A percentile compares a stretch with the other conserved stretches of the same genome.
These are phyloP conservation scores for Jackrogersella minutella DNA, from an alignment of 495 filamentous ascomycete genomes.

Conservation along the genomic window DNA sequence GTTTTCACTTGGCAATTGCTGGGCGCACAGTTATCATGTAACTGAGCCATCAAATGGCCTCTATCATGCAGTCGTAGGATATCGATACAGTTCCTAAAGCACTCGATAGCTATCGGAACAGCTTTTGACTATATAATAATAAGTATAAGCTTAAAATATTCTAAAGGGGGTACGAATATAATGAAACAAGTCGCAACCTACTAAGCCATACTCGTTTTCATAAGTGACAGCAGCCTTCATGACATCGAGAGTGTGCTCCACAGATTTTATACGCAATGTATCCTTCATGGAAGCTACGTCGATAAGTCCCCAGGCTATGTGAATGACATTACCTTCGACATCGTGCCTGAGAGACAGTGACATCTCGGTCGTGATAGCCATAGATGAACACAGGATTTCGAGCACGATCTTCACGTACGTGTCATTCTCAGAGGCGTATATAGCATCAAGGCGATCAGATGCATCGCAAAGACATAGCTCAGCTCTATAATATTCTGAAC, in stretches of 20 bases:
- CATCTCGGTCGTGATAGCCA: slow-evolving; percentile 8
- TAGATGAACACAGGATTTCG: slow-evolving; percentile 37
- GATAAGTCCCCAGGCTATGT: slow-evolving; percentile 36
- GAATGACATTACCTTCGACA: slow-evolving; percentile 22
- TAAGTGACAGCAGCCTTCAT: slow-evolving; percentile 38
- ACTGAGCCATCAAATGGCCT: slow-evolving; percentile 14
- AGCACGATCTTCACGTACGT: slow-evolving; percentile 37
- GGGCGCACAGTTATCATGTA: slow-evolving; percentile 20
- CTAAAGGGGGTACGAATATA: neutral
- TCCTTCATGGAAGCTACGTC: slow-evolving; percentile 22
- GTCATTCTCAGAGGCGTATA: slow-evolving; percentile 20
- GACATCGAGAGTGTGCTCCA: slow-evolving; percentile 32
- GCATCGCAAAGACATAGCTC: slow-evolving; percentile 29
- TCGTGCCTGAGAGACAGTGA: slow-evolving; percentile 22
- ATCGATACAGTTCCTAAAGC: slow-evolving; percentile 35
- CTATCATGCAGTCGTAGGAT: slow-evolving; percentile 28
- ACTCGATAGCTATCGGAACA: slow-evolving; percentile 24
- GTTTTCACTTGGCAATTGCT: slow-evolving; percentile 20
- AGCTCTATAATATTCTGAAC: neutral
- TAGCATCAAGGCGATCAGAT: slow-evolving; percentile 20
- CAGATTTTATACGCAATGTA: slow-evolving; percentile 14
- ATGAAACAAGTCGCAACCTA: slow-evolving; percentile 9
- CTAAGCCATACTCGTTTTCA: slow-evolving; percentile 35
- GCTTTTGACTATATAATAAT: slow-evolving; percentile 20
- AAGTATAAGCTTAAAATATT: neutral